Evolutionary conservation across 441 rosid species (phyloP).

Genomic region (Populus trichocarpa): DNA sequence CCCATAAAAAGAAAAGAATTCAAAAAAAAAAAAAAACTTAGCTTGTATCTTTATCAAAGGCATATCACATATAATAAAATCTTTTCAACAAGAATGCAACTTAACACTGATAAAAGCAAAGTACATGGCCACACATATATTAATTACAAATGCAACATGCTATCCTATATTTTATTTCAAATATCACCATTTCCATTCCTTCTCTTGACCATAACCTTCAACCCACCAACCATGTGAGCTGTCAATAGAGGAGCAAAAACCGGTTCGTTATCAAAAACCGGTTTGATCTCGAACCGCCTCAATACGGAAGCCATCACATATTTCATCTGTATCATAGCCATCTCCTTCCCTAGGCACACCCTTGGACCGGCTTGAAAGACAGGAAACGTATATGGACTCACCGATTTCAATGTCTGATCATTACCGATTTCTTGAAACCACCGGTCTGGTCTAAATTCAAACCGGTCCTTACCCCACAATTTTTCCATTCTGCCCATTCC

Average conservation of each 20-base stretch:
- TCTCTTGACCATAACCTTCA: slow-evolving; percentile 48
- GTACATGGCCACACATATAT: no score
- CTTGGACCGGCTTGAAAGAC: slow-evolving; percentile 86
- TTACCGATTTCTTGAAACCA: slow-evolving; percentile 46
- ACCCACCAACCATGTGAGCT: slow-evolving; percentile 83
- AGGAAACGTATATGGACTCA: slow-evolving; percentile 61
- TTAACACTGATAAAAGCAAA: no score
- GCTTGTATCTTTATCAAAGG: no score
- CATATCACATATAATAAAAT: no score
- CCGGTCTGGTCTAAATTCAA: slow-evolving; percentile 64
- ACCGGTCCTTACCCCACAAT: slow-evolving; percentile 62
- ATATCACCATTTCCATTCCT: slow-evolving; percentile 17
- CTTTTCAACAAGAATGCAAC: no score
- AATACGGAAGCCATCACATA: slow-evolving; percentile 53
- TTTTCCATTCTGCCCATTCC: slow-evolving; percentile 89
- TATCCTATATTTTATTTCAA: no score
- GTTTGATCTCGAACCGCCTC: slow-evolving; percentile 49
- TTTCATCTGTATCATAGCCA: slow-evolving; percentile 82
- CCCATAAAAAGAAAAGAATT: no score
- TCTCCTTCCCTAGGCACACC: slow-evolving; percentile 74
- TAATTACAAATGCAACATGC: no score
- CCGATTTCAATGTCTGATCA: slow-evolving; percentile 28
- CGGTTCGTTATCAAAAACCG: slow-evolving; percentile 37
- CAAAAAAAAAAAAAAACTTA: no score
- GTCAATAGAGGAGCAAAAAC: slow-evolving; percentile 70